Percentiles rank a stretch among this genome's conserved stretches.
Evolutionary conservation across 495 filamentous ascomycete species (phyloP).

Genomic region (Hypoxylon fuscum): DNA sequence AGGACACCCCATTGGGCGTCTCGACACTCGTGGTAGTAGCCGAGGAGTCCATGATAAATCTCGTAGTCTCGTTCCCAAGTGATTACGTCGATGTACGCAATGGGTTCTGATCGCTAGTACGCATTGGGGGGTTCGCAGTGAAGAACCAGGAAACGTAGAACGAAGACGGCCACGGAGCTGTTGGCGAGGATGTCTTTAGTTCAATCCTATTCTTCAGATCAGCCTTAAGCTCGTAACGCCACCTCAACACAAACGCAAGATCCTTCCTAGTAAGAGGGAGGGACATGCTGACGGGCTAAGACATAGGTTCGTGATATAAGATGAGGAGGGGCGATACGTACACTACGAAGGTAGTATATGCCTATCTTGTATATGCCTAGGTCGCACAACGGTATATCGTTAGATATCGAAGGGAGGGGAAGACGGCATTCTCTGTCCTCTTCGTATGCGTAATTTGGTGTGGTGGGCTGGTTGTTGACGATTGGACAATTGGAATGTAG

Average conservation of each 20-base stretch:
- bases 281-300: not conserved
- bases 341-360: not conserved
- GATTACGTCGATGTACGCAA: conserved; percentile 5
- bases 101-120: not conserved
- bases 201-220: not conserved
- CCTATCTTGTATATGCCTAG: conserved; percentile 1
- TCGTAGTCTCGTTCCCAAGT: not conserved
- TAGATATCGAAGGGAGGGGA: conserved; percentile 21
- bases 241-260: not conserved
- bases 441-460: conserved; percentile 2
- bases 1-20: conserved; percentile 10
- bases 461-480: conserved; percentile 5
- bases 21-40: conserved; percentile 42
- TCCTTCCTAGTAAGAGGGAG: not conserved
- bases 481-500: conserved; percentile 30
- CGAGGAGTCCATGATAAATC: conserved; percentile 39
- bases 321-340: not conserved
- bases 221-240: conserved; percentile 3
- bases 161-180: not conserved
- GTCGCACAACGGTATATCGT: not conserved
- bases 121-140: not conserved
- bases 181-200: conserved; percentile 14
- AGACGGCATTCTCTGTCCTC: conserved; percentile 12
- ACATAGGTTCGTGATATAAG: not conserved
- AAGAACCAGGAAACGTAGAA: not conserved